phyloP scores from a whole-genome alignment of 768 basidiomycete species.

The Austroboletus eburneus region DNA sequence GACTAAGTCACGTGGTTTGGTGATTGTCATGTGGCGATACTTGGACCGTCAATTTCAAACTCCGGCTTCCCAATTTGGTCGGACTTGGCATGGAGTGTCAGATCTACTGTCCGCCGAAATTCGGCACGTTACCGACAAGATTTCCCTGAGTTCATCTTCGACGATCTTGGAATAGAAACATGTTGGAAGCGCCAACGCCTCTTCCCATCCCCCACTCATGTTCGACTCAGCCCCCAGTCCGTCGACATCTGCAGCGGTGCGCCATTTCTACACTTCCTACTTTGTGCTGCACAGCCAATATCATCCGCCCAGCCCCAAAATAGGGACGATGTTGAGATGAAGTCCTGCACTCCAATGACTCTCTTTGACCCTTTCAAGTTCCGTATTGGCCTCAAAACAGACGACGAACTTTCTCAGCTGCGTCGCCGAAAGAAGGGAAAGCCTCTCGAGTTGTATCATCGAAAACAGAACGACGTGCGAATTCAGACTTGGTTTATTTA shows the following conservation, averaged over 20 bases:
- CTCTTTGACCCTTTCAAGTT: conserved; percentile 64
- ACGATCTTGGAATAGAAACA: background rate
- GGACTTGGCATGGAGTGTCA: too few relatives aligned
- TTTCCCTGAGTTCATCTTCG: background rate
- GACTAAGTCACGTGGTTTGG: background rate
- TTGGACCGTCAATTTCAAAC: too few relatives aligned
- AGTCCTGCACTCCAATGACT: conserved; percentile 27
- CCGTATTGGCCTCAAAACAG: conserved; percentile 54
- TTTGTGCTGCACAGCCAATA: background rate
- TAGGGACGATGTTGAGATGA: conserved; percentile 37
- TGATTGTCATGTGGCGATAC: background rate
- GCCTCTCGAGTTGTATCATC: conserved; percentile 60
- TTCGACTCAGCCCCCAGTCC: background rate
- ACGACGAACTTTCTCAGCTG: conserved; percentile 59
- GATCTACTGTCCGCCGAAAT: background rate
- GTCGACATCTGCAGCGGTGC: conserved; percentile 11
- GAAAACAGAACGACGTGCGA: conserved; percentile 69
- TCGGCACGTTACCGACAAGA: background rate
- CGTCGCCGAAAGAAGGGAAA: conserved; percentile 59
- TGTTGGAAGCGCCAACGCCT: background rate
- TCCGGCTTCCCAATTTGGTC: too few relatives aligned
- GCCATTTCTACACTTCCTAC: background rate
- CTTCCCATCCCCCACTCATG: conserved; percentile 8
- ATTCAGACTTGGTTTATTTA: background rate
- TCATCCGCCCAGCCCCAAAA: background rate